Percentiles rank a stretch among this genome's conserved stretches.
Evolutionary conservation across 1,284 basidiomycete genomes (phyloP).

Genomic region (Tetrapyrgos nigripes): DNA sequence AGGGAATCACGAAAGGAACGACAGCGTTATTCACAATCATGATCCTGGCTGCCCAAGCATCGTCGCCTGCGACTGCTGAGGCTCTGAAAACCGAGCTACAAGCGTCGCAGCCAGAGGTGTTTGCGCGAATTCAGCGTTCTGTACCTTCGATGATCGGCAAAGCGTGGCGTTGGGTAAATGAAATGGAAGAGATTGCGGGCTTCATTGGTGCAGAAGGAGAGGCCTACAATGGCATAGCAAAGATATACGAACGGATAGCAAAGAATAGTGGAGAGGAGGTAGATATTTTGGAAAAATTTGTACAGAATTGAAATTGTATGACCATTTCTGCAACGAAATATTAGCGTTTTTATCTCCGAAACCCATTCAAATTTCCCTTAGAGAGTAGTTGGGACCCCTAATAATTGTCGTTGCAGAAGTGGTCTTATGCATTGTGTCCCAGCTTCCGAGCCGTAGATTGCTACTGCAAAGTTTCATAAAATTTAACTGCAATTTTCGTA

Average conservation of each 20-base stretch:
- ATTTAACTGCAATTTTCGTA: too few species aligned
- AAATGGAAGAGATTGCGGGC: conserved; percentile 65
- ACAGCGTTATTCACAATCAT: conserved; percentile 61
- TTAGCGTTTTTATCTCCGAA: background rate
- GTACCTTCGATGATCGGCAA: conserved; percentile 61
- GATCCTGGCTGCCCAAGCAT: conserved; percentile 61
- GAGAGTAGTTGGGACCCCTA: too few species aligned
- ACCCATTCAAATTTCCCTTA: too few species aligned
- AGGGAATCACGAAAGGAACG: conserved; percentile 65
- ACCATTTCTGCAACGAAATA: conserved; percentile 30
- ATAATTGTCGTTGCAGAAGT: too few species aligned
- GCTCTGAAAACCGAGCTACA: conserved; percentile 57
- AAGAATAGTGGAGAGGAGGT: conserved; percentile 42
- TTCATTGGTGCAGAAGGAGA: conserved; percentile 58
- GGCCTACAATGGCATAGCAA: conserved; percentile 55
- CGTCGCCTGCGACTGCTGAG: conserved; percentile 63
- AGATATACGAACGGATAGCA: conserved; percentile 51
- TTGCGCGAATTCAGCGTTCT: conserved; percentile 44
- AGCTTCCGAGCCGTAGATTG: too few species aligned
- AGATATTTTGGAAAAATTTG: conserved; percentile 50
- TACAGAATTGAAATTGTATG: conserved; percentile 32
- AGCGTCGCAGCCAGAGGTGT: conserved; percentile 50
- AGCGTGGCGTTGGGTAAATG: conserved; percentile 64
- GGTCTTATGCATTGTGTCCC: too few species aligned
- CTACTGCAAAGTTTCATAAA: too few species aligned